phyloP scores from a whole-genome alignment of 2,329 filamentous ascomycete genomes.

The Eutypella sp. region DNA sequence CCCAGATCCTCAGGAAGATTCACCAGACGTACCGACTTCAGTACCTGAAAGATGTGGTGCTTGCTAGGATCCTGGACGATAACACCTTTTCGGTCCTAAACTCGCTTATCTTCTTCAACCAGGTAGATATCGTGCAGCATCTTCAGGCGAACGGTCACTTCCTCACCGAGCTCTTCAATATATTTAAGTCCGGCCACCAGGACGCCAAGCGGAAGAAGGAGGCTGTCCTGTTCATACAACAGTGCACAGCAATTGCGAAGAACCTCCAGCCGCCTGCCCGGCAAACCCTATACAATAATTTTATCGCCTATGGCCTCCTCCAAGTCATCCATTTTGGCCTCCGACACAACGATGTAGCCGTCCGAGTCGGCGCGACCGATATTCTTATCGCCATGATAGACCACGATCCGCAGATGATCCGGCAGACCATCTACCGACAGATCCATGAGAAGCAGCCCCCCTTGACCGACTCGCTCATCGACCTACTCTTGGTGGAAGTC shows the following conservation, averaged over 20 bases:
- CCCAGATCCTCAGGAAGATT: constrained; percentile 79
- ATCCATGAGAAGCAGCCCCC: constrained; percentile 81
- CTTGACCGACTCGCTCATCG: constrained; percentile 87
- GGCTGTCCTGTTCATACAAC: constrained; percentile 92
- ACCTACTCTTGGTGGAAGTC: constrained; percentile 82
- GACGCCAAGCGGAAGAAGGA: constrained; percentile 79
- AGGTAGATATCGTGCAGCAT: constrained; percentile 95
- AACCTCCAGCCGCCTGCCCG: constrained; percentile 82
- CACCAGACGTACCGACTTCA: constrained; percentile 94
- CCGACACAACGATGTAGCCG: constrained; percentile 74
- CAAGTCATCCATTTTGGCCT: constrained; percentile 89
- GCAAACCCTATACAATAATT: constrained; percentile 81
- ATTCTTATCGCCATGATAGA: constrained; percentile 92
- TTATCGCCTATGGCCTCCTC: constrained; percentile 81
- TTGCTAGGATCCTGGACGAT: constrained; percentile 93
- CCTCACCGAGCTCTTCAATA: constrained; percentile 78
- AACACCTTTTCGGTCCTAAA: constrained; percentile 97
- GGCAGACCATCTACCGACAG: constrained; percentile 86
- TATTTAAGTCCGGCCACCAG: constrained; percentile 65
- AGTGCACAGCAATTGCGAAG: constrained; percentile 91
- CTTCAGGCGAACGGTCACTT: constrained; percentile 78
- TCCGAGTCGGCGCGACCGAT: constrained; percentile 89
- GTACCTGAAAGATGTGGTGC: constrained; percentile 96
- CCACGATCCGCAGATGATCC: constrained; percentile 91
- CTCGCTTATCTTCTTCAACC: constrained; percentile 97